These are phyloP conservation scores for Physcomitrellopsis africana DNA, from an alignment of 225 moss, liverwort and hornwort genomes.

Conservation along the genomic window DNA sequence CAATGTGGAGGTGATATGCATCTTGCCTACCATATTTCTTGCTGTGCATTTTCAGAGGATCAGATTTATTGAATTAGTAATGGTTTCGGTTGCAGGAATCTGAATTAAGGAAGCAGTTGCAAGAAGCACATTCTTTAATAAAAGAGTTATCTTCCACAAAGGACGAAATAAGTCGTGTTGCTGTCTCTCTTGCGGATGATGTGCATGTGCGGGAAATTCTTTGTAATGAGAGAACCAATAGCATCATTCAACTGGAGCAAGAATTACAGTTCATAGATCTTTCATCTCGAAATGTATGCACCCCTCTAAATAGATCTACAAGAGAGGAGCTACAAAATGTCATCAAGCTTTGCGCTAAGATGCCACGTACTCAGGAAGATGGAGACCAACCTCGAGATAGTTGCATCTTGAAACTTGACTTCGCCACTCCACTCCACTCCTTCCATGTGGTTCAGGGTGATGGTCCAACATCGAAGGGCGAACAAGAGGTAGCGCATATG, in stretches of 20 bases:
- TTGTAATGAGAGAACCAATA: constrained; percentile 44
- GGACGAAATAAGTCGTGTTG: constrained; percentile 14
- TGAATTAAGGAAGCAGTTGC: constrained; percentile 59
- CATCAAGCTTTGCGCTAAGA: constrained; percentile 22
- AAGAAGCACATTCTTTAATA: constrained; percentile 56
- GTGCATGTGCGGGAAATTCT: constrained; percentile 31
- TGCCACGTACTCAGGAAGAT: neutral
- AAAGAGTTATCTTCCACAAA: constrained; percentile 42
- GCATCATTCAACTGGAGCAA: constrained; percentile 57
- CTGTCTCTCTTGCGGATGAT: constrained; percentile 17
- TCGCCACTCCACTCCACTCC: neutral
- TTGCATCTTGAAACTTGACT: constrained; percentile 35
- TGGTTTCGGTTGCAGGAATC: constrained; percentile 43
- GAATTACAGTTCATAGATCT: constrained; percentile 59
- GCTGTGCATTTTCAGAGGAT: neutral
- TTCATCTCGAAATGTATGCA: neutral
- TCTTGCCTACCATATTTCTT: too few species aligned
- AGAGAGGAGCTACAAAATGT: constrained; percentile 29
- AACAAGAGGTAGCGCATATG: constrained; percentile 39
- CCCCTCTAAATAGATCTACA: neutral
- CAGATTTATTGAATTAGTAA: neutral
- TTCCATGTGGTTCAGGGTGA: too few species aligned
- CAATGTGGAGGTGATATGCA: neutral
- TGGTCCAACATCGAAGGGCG: constrained; percentile 23
- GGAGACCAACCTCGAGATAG: constrained; percentile 26